These are phyloP conservation scores for Volvox africanus DNA, from an alignment of 139 green algal genomes.

Conservation along the genomic window DNA sequence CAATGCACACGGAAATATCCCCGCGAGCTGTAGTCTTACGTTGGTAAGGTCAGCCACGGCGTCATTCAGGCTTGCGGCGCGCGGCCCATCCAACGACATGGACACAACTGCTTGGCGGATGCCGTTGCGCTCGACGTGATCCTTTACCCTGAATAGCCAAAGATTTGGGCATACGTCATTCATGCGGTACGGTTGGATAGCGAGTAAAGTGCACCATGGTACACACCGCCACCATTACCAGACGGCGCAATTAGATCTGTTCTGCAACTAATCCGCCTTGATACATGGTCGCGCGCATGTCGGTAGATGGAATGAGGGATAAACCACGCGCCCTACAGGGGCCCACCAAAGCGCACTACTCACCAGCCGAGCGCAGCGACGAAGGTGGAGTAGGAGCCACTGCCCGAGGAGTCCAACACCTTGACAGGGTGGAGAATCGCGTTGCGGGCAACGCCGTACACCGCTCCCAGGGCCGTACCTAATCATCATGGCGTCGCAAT, in stretches of 20 bases:
- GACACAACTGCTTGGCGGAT: slow-evolving; percentile 65
- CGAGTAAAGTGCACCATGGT: too few relatives aligned
- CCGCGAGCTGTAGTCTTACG: slow-evolving; percentile 1
- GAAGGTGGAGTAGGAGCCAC: slow-evolving; percentile 69
- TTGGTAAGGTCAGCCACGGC: slow-evolving; percentile 60
- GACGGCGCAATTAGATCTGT: too few relatives aligned
- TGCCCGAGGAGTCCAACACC: slow-evolving; percentile 51
- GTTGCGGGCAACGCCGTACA: slow-evolving; percentile 77
- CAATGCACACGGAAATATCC: too few relatives aligned
- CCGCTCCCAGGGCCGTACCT: slow-evolving; percentile 63
- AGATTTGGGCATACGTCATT: too few relatives aligned
- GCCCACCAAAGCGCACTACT: too few relatives aligned
- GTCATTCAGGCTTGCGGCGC: slow-evolving; percentile 66
- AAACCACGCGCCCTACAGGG: too few relatives aligned
- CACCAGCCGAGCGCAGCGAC: slow-evolving; percentile 71
- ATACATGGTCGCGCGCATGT: too few relatives aligned
- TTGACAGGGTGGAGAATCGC: slow-evolving; percentile 75
- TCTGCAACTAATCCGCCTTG: too few relatives aligned
- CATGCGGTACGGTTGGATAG: too few relatives aligned
- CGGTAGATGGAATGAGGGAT: too few relatives aligned
- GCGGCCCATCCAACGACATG: slow-evolving; percentile 73
- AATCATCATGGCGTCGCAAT: too few relatives aligned
- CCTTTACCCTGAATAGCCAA: slow-evolving; percentile 62
- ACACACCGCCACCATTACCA: too few relatives aligned
- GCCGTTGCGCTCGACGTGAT: slow-evolving; percentile 57